These are phyloP conservation scores for Penicillium sp. DNA, from an alignment of 2,329 filamentous ascomycete genomes.

Conservation along the genomic window DNA sequence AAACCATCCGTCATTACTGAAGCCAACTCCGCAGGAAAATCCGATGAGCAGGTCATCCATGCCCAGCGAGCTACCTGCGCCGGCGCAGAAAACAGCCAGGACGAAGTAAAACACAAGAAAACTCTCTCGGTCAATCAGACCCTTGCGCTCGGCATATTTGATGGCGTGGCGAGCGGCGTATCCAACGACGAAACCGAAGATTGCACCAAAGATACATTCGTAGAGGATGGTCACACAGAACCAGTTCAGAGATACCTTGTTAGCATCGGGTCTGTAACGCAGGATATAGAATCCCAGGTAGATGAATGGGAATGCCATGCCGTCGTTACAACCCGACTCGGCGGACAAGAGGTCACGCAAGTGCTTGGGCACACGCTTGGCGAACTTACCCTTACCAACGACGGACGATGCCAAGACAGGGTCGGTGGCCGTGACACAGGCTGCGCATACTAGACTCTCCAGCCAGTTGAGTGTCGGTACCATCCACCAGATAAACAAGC, in stretches of 20 bases:
- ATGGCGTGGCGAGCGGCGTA: conserved; percentile 91
- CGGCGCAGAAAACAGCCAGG: conserved; percentile 90
- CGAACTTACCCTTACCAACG: conserved; percentile 98
- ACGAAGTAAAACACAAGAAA: conserved; percentile 99
- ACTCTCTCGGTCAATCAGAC: conserved; percentile 92
- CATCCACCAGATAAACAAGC: conserved; percentile 94
- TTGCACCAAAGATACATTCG: conserved; percentile 88
- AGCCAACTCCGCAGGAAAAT: conserved; percentile 94
- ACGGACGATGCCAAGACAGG: conserved; percentile 96
- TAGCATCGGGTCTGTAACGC: conserved; percentile 70
- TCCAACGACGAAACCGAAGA: conserved; percentile 85
- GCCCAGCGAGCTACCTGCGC: conserved; percentile 86
- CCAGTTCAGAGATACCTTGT: conserved; percentile 78
- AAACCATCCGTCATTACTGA: conserved; percentile 99
- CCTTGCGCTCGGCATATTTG: conserved; percentile 78
- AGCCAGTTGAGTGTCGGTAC: conserved; percentile 78
- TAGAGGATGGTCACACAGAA: conserved; percentile 88
- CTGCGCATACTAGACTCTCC: conserved; percentile 81
- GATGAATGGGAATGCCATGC: conserved; percentile 98
- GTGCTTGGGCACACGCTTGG: conserved; percentile 96
- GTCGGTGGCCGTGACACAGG: conserved; percentile 96
- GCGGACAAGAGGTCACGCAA: conserved; percentile 91
- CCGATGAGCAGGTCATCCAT: conserved; percentile 93
- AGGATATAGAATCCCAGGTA: conserved; percentile 92
- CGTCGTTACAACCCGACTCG: conserved; percentile 98